Evolutionary conservation across 768 basidiomycete species (phyloP), one percentile per base, ranked within the genome.

Genomic region (Trametes punicea): DNA sequence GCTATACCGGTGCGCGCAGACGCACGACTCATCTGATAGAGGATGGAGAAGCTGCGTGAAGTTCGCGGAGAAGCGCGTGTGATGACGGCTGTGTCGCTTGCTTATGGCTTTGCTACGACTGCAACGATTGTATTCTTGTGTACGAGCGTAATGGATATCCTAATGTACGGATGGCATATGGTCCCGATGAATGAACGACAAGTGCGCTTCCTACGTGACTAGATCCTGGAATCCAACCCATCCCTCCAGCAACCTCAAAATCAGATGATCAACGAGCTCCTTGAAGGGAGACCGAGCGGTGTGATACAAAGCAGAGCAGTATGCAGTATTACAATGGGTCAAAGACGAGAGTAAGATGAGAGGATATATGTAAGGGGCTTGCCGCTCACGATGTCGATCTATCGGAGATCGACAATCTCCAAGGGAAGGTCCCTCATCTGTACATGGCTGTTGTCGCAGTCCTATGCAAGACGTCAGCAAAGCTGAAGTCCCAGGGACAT

Each of bases 401-500:
- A 64, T 18, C 92, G 83, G 60, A 93, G 65, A 72, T 94, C 92
- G n/a, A 92, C 86, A 56, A 92, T 90, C 71, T 93, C 92, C 46
- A 94, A 70, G 1, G 81, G 70, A 27, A 82, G 68, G 40, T 90
- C 86, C 59, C 80, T 84, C 78, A 88, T 87, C 64, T 84, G 81
- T 9, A 93, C 90, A 69, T 94, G 92, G 0, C 87, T 88, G 67
- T 85, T 90, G 64, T 91, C 90, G 20, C 88, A 88, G 62, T 93
- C 92, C 85, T 92, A 62, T 11, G 42, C 13, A 40, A 26, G 38
- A 41, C 41, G 39, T 40, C 20, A 52, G 39, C 8, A 21, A 20
- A 33, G n/a, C 2, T 10, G 33, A 10, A 29, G 20, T 20, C 33
- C 10, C 38, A 18, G 53, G 36, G 25, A 3, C 13, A 51, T 16